A percentile compares a stretch with the other conserved stretches of the same genome.
These are phyloP conservation scores for Saccharomyces hybrid DNA, from an alignment of 1,139 yeast genomes.

Conservation along the genomic window DNA sequence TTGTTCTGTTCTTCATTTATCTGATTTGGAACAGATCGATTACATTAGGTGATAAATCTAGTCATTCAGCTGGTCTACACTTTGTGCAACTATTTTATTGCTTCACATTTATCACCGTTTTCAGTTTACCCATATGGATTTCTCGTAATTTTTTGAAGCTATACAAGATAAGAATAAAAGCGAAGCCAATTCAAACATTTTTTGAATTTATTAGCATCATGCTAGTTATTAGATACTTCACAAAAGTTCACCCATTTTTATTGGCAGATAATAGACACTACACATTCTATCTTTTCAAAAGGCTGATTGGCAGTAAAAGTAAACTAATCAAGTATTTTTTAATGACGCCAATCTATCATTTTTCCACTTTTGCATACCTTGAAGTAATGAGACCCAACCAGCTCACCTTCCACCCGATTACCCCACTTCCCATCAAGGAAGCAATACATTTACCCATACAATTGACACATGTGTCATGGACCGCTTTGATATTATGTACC, in stretches of 20 bases:
- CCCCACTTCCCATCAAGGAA: slow-evolving; percentile 33
- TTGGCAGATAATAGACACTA: slow-evolving; percentile 92
- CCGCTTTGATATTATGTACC: slow-evolving; percentile 48
- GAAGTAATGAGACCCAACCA: slow-evolving; percentile 34
- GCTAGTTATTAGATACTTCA: slow-evolving; percentile 47
- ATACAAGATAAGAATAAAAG: slow-evolving; percentile 32
- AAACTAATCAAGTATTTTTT: slow-evolving; percentile 30
- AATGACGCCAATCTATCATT: slow-evolving; percentile 66
- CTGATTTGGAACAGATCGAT: slow-evolving; percentile 63
- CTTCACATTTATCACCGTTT: slow-evolving; percentile 48
- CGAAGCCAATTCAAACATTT: slow-evolving; percentile 25
- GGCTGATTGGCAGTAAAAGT: slow-evolving; percentile 44
- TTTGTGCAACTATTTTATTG: slow-evolving; percentile 79
- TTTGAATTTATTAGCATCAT: slow-evolving; percentile 38
- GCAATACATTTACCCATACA: slow-evolving; percentile 34
- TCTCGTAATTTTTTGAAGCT: slow-evolving; percentile 35
- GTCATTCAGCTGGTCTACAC: slow-evolving; percentile 68
- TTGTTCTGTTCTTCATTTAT: slow-evolving; percentile 48
- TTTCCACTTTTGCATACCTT: slow-evolving; percentile 46
- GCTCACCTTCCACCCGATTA: slow-evolving; percentile 30
- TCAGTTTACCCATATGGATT: slow-evolving; percentile 68
- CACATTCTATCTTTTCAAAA: slow-evolving; percentile 75
- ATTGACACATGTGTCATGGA: slow-evolving; percentile 37
- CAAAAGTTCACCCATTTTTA: slow-evolving; percentile 80
- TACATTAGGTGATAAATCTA: slow-evolving; percentile 77